Evolutionary conservation across 2,329 filamentous ascomycete species (phyloP).

Genomic region (Penicillium sp.): DNA sequence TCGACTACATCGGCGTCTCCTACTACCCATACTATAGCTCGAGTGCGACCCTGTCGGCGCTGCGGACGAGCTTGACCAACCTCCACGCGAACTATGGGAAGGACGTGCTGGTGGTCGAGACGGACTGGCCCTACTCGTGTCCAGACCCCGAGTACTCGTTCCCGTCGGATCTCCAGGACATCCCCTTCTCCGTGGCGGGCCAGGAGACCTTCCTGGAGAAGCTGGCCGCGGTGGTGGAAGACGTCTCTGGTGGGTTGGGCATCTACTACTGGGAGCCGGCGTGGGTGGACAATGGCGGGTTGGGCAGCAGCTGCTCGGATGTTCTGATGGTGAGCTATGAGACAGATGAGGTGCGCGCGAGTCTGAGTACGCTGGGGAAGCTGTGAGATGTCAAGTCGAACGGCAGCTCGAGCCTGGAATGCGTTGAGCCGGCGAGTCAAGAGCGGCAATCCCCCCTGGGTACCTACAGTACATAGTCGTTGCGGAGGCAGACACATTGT

Average conservation of each 20-base stretch:
- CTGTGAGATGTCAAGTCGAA: no score
- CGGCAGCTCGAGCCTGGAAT: no score
- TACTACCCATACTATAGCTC: constrained; percentile 71
- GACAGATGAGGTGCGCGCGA: constrained; percentile 54
- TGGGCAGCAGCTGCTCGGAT: constrained; percentile 64
- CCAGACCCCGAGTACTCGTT: constrained; percentile 58
- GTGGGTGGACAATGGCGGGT: constrained; percentile 63
- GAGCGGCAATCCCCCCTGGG: no score
- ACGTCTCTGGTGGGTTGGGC: constrained; percentile 55
- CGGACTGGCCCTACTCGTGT: constrained; percentile 66
- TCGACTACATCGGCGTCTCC: constrained; percentile 69
- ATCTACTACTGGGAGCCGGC: constrained; percentile 73
- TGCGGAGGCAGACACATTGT: no score
- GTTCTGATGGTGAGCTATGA: constrained; percentile 60
- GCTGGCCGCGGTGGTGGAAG: constrained; percentile 57
- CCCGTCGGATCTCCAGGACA: constrained; percentile 57
- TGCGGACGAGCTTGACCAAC: constrained; percentile 56
- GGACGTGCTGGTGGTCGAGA: constrained; percentile 66
- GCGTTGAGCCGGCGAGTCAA: no score
- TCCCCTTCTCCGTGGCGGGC: constrained; percentile 62
- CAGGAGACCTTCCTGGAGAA: constrained; percentile 61
- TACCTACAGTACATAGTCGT: no score
- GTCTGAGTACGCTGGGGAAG: constrained; percentile 55
- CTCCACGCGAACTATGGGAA: constrained; percentile 64
- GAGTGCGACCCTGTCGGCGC: constrained; percentile 56